These are phyloP conservation scores for Pleochaeta shiraiana DNA, from an alignment of 2,329 filamentous ascomycete genomes.

Conservation along the genomic window DNA sequence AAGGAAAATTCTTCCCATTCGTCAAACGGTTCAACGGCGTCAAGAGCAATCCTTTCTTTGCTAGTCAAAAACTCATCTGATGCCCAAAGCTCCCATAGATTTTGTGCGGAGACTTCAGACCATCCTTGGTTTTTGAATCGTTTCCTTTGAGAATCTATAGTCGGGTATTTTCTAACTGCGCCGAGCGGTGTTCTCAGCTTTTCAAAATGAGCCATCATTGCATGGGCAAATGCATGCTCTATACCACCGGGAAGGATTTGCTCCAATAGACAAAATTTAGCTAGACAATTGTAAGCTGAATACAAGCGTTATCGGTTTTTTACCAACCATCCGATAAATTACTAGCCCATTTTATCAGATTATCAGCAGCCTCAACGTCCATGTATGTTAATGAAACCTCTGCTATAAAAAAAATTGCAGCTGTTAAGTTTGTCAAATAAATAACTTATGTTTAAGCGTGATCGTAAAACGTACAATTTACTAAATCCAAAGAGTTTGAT, in stretches of 20 bases:
- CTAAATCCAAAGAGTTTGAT: conserved; percentile 31
- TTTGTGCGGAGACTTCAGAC: conserved; percentile 36
- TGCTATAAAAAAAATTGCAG: conserved; percentile 51
- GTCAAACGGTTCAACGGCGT: conserved; percentile 65
- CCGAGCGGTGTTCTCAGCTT: conserved; percentile 63
- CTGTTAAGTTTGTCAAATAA: conserved; percentile 5
- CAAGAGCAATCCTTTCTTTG: conserved; percentile 36
- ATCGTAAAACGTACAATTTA: conserved; percentile 23
- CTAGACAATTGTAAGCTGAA: conserved; percentile 22
- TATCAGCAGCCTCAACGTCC: conserved; percentile 50
- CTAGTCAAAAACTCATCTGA: conserved; percentile 40
- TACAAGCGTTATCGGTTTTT: neutral
- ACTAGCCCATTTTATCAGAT: conserved; percentile 58
- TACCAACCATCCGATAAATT: conserved; percentile 40
- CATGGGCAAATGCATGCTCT: conserved; percentile 63
- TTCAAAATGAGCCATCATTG: conserved; percentile 66
- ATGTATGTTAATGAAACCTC: conserved; percentile 90
- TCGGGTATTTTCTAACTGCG: conserved; percentile 48
- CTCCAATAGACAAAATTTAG: conserved; percentile 70
- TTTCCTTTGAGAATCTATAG: conserved; percentile 36
- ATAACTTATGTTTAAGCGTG: neutral
- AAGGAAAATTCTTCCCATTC: conserved; percentile 91
- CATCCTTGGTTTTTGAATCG: conserved; percentile 55
- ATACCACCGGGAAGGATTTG: conserved; percentile 63
- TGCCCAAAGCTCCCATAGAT: conserved; percentile 69